phyloP scores from a whole-genome alignment of 768 basidiomycete species.

The Melanogaster broomeanus region DNA sequence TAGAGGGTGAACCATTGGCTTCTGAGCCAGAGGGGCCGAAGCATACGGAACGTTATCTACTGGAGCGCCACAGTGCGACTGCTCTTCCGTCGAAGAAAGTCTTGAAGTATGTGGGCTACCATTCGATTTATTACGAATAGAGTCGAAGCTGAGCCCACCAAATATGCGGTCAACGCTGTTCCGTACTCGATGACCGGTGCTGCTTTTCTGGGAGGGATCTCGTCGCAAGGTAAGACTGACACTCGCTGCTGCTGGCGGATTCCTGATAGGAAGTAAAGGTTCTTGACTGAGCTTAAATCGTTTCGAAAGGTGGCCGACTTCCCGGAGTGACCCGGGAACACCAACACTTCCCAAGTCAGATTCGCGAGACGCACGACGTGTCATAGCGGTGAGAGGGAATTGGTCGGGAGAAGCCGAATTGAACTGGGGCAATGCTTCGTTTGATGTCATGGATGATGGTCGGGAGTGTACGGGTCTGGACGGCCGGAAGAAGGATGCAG shows the following conservation, averaged over 20 bases:
- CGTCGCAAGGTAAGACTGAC: slow-evolving; percentile 20
- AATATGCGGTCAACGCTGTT: slow-evolving; percentile 62
- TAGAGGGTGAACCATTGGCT: slow-evolving; percentile 22
- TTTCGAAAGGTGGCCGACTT: slow-evolving; percentile 34
- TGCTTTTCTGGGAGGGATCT: slow-evolving; percentile 8
- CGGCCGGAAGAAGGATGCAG: slow-evolving; percentile 78
- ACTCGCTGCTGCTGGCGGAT: not conserved
- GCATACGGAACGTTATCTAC: slow-evolving; percentile 8
- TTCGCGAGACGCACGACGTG: slow-evolving; percentile 39
- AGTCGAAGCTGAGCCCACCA: slow-evolving; percentile 54
- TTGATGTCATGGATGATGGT: slow-evolving; percentile 36
- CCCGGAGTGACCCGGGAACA: slow-evolving; percentile 19
- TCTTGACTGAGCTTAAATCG: slow-evolving; percentile 69
- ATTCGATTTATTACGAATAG: slow-evolving; percentile 37
- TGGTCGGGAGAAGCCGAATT: slow-evolving; percentile 28
- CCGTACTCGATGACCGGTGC: slow-evolving; percentile 41
- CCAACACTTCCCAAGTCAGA: slow-evolving; percentile 39
- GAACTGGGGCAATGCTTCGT: slow-evolving; percentile 33
- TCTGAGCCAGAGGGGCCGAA: slow-evolving; percentile 8
- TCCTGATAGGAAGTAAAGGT: slow-evolving; percentile 60
- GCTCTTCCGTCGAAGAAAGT: slow-evolving; percentile 17
- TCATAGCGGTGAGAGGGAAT: slow-evolving; percentile 43
- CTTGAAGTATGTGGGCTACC: slow-evolving; percentile 13
- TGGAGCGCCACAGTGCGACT: slow-evolving; percentile 5
- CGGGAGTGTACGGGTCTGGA: slow-evolving; percentile 57